Evolutionary conservation across 768 basidiomycete genomes (phyloP).

Genomic region (Hebeloma cylindrosporum): DNA sequence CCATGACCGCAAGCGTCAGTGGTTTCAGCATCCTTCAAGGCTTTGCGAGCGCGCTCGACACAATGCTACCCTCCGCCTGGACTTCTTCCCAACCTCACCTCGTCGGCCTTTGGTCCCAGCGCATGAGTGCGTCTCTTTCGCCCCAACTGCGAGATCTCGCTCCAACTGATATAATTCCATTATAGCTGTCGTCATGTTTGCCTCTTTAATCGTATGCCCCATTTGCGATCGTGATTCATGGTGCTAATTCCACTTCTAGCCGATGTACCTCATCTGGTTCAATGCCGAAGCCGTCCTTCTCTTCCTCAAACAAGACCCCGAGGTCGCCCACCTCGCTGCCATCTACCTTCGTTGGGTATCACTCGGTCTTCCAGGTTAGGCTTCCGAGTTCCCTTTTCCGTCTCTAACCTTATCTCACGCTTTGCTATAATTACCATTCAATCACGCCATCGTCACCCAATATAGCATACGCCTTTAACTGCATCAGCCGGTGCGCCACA

Average conservation of each 20-base stretch:
- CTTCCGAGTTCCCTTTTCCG: constrained; percentile 8
- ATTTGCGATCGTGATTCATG: constrained; percentile 7
- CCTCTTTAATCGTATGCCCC: constrained; percentile 56
- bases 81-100: constrained; percentile 81
- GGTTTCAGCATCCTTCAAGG: constrained; percentile 83
- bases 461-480: constrained; percentile 52
- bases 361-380: constrained; percentile 71
- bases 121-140: constrained; percentile 63
- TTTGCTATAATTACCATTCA: constrained; percentile 3
- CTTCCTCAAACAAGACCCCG: constrained; percentile 74
- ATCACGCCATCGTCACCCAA: background rate
- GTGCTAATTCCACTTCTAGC: constrained; percentile 38
- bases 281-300: constrained; percentile 81
- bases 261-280: constrained; percentile 73
- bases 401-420: constrained; percentile 1
- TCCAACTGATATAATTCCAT: constrained; percentile 4
- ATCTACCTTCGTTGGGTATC: constrained; percentile 76
- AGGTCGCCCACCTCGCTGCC: constrained; percentile 76
- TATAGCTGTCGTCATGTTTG: constrained; percentile 61
- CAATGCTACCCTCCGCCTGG: constrained; percentile 93
- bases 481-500: constrained; percentile 42
- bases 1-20: constrained; percentile 73
- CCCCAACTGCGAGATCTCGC: background rate
- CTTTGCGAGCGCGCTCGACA: constrained; percentile 84
- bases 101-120: constrained; percentile 88